Base-by-base conservation (phyloP, 768 basidiomycete species). In the Amanita pseudoporphyria region DNA sequence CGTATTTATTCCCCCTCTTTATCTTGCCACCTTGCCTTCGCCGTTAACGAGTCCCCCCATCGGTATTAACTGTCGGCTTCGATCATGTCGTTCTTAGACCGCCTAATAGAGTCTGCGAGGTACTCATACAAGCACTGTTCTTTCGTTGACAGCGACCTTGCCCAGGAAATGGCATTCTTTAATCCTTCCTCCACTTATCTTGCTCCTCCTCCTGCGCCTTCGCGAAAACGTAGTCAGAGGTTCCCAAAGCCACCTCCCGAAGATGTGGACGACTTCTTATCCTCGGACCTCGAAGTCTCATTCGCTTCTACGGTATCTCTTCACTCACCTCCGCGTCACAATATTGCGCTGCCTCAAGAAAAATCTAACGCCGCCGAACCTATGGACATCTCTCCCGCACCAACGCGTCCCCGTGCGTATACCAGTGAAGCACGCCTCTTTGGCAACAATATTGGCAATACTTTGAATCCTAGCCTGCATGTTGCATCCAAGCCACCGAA, bases 301-400 rank as follows among this genome's bases (percentile, higher is more conserved):
- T 91, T 91, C 59, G 85, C 85, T 6, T 88, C 87, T 26, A 86
- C 76, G 53, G 82, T 90, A 63, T 91, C 88, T 6, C 67, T 91
- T 41, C 74, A 85, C 59, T 87, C 86, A 22, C 84, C 87, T 30
- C 72, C 79, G 12, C 72, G 67, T 43, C 71, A 76, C 24, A 60
- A 68, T 45, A 57, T 71, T 47, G 63, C 66, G 32, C 66, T 82
- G 42, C 57, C 73, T 6, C 67, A 73, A 26, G 79, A 80, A 21
- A 67, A 64, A 56, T 72, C 68, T 36, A 40, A 19, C 21, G 71
- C 71, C 54, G 68, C 74, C 44, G 73, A 82, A 45, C 76, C 84
- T 3, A 90, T 90, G 88, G 87, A 90, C 58, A 83, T 91, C 41
- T 90, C 87, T 3, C 88, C 88, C 7, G 77, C 75, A 19, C 53